Evolutionary conservation across 2,329 filamentous ascomycete genomes (phyloP), one percentile per base, ranked within the genome.

Genomic region (Pyricularia sp.): DNA sequence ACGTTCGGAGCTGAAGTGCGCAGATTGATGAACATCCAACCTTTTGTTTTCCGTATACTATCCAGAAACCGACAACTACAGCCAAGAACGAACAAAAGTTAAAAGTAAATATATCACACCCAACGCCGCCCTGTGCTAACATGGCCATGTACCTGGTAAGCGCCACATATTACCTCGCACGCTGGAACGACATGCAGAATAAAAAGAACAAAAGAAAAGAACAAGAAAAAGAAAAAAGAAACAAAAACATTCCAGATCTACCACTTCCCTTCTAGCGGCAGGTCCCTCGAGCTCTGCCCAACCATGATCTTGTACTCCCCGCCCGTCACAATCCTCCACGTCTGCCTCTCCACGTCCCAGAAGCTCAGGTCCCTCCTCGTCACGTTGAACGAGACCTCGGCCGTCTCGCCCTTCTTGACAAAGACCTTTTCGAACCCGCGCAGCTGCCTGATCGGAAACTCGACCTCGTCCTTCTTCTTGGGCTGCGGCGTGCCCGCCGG

Each of bases 391-490:
- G 69, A 76, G 17, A 84, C 77, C 2, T 74, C 78, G 86, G 74
- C 74, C 2, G 75, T 77, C 68, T 81, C 77, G 0, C 82, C 83
- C 0, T 83, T 81, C 4, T 82, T 79, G 20, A 93, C 77, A 30
- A 79, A 76, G 2, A 91, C 80, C 80, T 93, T 93, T 71, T 90
- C 88, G 74, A 93, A 93, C 33, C 90, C 90, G 17, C 91, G 85
- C 25, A 93, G 81, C n/a, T 89, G 87, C 69, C 84, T 84, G 2
- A 88, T 77, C 4, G 71, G 71, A 30, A 72, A 73, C 25, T 72
- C 71, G 2, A 72, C 68, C 5, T 64, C 68, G n/a, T 12, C 20
- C 31, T 59, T 28, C 20, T n/a, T 63, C 26, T 28, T 61, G 14
- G 31, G 65, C 23, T 36, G 3, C 12, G 59, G 68, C 36, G 68